Evolutionary conservation across 2,329 filamentous ascomycete species (phyloP), one percentile per base, ranked within the genome.

Genomic region (Aspergillus pseudoglaucus): DNA sequence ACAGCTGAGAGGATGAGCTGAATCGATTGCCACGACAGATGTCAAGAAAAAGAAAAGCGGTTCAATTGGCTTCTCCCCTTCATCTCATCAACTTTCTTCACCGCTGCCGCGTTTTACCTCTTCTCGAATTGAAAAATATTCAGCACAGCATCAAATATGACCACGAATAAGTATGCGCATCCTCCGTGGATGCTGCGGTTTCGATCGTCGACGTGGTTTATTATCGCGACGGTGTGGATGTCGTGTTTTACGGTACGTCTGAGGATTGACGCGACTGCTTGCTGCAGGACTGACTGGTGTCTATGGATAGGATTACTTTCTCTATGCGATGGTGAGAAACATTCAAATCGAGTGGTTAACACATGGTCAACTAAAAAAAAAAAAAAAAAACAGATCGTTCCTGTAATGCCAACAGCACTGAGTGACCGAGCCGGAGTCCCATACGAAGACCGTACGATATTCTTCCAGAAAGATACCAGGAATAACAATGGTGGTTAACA

Each of bases 201-300:
- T 74, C 75, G 81, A n/a, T 81, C 79, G 9, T 79, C 75, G 45
- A 78, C 77, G 2, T 57, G 74, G 41, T 84, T 84, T 66, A 82
- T 83, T 53, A 61, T 81, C 35, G 63, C 72, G 6, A 82, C 80
- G 2, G 77, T 84, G n/a, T 63, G 61, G 61, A 61, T 55, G 40
- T 63, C 61, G 12, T 59, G 52, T 9, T 63, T 63, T 45, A 62
- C 61, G 12, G 60, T 63, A 54, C n/a, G 56, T 54, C 10, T 18
- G 27, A 30, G 2, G 17, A 14, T n/a, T 20, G 2, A 12, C 10
- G 25, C 25, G 25, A 12, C 17, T 10, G 8, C 6, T 12, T 18
- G 3, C 9, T 10, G 17, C 37, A 12, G 17, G 14, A 22, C 30
- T 12, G 4, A 17, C 25, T 9, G 12, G n/a, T 10, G 14, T 4